Percentiles rank a stretch among this genome's conserved stretches.
Conservation (phyloP, 1,284 basidiomycete genomes). For the Boletus austroedulis region DNA sequence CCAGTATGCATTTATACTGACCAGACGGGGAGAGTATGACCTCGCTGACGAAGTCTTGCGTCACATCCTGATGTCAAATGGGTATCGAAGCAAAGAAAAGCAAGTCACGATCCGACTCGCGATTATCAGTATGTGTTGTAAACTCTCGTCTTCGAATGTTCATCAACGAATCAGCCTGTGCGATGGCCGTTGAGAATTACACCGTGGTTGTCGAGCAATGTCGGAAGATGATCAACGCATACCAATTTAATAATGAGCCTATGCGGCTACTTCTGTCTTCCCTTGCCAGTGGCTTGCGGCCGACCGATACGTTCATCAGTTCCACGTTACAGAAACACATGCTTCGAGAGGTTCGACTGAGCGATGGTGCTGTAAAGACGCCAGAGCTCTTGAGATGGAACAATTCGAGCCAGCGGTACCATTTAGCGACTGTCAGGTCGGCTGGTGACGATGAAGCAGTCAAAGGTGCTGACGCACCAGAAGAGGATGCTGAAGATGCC, state of each 20-base stretch:
- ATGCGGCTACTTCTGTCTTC: conserved; percentile 70
- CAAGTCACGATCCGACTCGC: conserved; percentile 74
- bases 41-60: conserved; percentile 76
- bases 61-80: conserved; percentile 75
- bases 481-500: conserved; percentile 6
- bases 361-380: conserved; percentile 59
- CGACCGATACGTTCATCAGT: conserved; percentile 72
- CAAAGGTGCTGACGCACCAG: neutral
- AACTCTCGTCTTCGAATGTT: conserved; percentile 24
- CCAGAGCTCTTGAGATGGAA: conserved; percentile 58
- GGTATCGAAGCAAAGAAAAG: conserved; percentile 62
- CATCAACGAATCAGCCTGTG: conserved; percentile 56
- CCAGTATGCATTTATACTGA: conserved; percentile 84
- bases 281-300: conserved; percentile 63
- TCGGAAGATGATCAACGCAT: conserved; percentile 65
- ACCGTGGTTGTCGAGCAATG: conserved; percentile 64
- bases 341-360: conserved; percentile 68
- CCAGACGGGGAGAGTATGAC: conserved; percentile 62
- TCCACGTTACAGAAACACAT: conserved; percentile 79
- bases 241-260: conserved; percentile 82
- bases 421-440: conserved; percentile 18
- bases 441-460: conserved; percentile 1
- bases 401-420: conserved; percentile 51
- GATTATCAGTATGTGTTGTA: conserved; percentile 57
- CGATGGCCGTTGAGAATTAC: conserved; percentile 56